Evolutionary conservation across 768 basidiomycete genomes (phyloP).

Genomic region (Hypholoma sublateritium): DNA sequence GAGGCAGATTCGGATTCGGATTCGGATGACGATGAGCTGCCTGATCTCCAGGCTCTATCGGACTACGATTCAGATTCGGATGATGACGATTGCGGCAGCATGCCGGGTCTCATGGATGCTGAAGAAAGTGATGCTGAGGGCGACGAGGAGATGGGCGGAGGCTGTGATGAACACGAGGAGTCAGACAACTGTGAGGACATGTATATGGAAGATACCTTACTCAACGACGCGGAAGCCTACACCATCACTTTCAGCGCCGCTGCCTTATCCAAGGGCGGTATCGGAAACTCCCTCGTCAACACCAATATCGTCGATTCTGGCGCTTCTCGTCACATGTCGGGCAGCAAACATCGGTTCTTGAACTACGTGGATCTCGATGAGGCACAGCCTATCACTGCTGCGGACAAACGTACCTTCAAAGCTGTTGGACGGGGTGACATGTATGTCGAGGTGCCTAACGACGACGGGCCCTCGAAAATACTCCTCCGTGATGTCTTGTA

Average conservation of each 20-base stretch:
- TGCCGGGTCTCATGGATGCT: neutral
- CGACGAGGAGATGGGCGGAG: neutral
- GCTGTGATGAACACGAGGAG: neutral
- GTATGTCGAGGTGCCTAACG: slow-evolving; percentile 21
- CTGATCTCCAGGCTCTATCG: no score
- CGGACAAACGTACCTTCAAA: slow-evolving; percentile 22
- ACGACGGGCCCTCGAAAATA: slow-evolving; percentile 9
- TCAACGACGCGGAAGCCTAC: neutral
- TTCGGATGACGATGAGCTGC: neutral
- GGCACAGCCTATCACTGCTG: slow-evolving; percentile 18
- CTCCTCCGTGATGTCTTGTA: slow-evolving; percentile 21
- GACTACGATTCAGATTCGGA: neutral
- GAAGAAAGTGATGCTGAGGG: neutral
- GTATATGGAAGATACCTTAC: neutral
- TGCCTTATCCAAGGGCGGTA: slow-evolving; percentile 16
- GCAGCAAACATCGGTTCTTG: slow-evolving; percentile 14
- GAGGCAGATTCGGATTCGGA: no score
- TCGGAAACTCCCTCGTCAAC: slow-evolving; percentile 4
- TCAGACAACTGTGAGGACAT: neutral
- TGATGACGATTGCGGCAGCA: neutral
- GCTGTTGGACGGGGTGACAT: slow-evolving; percentile 22
- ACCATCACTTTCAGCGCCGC: slow-evolving; percentile 2
- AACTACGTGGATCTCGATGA: slow-evolving; percentile 18
- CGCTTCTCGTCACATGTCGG: slow-evolving; percentile 14
- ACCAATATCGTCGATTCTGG: slow-evolving; percentile 11